Base-by-base conservation (phyloP, 2,329 filamentous ascomycete species). In the Diaporthe velutina region DNA sequence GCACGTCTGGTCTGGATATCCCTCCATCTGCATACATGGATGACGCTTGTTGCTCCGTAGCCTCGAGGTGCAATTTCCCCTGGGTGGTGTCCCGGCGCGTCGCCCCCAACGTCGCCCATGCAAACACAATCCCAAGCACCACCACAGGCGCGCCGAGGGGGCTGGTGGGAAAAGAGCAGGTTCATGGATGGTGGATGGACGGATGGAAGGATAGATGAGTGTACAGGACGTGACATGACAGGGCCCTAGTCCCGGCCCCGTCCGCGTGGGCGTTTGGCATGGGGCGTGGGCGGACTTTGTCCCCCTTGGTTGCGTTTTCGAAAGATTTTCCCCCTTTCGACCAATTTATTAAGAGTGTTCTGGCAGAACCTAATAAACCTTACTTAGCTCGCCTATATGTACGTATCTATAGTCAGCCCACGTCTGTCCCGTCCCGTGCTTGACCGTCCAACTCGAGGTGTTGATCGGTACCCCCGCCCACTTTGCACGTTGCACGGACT, bases 401-500 rank as follows among this genome's bases (percentile, higher is more conserved):
- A 67, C 33, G 45, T 67, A 52, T 38, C 22, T 52, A 38, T 52
- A 52, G 64, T 40, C 64, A 67, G 64, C 64, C 64, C 45, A 67
- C 64, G 45, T 25, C 64, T 58, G 54, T 58, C 68, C 68, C 54
- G 38, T 71, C 68, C 52, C 52, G 48, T 40, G 35, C 33, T 3
- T 33, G 66, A 52, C 35, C 50, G 35, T 40, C 50, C 66, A 58
- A 30, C 38, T 45, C 40, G 40, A 58, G 30, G 54, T 50, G 68
- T 60, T 71, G 50, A 55, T 70, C 67, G 19, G 7, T 57, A n/a
- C 50, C 67, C 67, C 67, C 48, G 40, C 40, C 42, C 67, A 57
- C 52, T 57, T 57, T 48, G 68, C 57, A 71, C 70, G 70, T 71
- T 71, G 57, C 70, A 71, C 70, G 55, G 70, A 61, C 70, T 28